Conservation (phyloP, 2,329 filamentous ascomycete species). For the Neopestalotiopsis sp. region DNA sequence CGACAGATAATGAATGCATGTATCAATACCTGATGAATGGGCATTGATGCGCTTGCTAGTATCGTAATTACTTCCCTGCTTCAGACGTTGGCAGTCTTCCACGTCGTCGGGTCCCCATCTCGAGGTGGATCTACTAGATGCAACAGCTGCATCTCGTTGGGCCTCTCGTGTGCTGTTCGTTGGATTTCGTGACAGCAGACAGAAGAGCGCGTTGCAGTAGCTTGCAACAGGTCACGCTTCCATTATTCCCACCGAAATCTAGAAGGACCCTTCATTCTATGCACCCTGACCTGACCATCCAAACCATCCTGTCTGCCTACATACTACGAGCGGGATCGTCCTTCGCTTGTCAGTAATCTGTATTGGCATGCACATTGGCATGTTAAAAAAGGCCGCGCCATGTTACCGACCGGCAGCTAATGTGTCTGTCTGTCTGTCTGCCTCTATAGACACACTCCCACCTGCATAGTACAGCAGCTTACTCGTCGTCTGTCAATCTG, state of each 20-base stretch:
- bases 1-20: neutral
- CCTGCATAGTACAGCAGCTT: neutral
- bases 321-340: neutral
- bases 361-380: neutral
- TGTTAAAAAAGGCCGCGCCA: neutral
- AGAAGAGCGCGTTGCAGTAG: conserved; percentile 3
- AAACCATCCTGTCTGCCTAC: too few relatives aligned
- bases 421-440: neutral
- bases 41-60: conserved; percentile 22
- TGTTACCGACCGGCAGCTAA: conserved; percentile 17
- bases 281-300: neutral
- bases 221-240: neutral
- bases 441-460: conserved; percentile 18
- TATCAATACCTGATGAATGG: conserved; percentile 23
- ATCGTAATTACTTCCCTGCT: conserved; percentile 1
- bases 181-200: neutral
- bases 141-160: conserved; percentile 15
- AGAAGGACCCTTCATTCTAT: neutral
- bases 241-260: neutral
- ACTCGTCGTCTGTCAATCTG: too few relatives aligned
- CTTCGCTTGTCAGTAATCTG: neutral
- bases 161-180: conserved; percentile 9
- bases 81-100: conserved; percentile 19
- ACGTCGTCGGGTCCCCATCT: conserved; percentile 20
- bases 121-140: conserved; percentile 19